Conservation (phyloP, 2,329 filamentous ascomycete species). For the Pseudogymnoascus sp. region DNA sequence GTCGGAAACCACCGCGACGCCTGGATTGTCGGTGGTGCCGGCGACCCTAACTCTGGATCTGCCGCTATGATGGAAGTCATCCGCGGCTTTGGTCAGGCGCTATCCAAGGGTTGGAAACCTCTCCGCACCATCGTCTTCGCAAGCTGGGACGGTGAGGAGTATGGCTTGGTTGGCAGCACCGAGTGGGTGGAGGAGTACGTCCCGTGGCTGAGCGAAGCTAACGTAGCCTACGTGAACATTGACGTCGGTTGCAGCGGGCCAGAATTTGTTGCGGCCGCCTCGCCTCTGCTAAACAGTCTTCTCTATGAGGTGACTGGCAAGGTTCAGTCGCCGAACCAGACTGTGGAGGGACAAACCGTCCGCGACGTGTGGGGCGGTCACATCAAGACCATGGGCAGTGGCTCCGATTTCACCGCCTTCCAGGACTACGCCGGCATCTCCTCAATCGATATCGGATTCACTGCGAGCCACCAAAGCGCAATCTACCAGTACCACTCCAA, state of each 20-base stretch:
- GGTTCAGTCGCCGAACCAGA: slow-evolving; percentile 36
- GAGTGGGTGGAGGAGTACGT: slow-evolving; percentile 83
- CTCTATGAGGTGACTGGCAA: slow-evolving; percentile 47
- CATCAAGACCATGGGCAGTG: slow-evolving; percentile 52
- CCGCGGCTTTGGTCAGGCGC: slow-evolving; percentile 62
- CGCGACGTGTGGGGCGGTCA: slow-evolving; percentile 42
- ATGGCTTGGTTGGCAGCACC: slow-evolving; percentile 69
- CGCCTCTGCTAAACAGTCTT: slow-evolving; percentile 55
- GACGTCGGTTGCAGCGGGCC: slow-evolving; percentile 61
- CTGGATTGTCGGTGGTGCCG: slow-evolving; percentile 79
- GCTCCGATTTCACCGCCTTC: slow-evolving; percentile 61
- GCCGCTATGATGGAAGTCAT: slow-evolving; percentile 73
- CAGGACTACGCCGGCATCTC: slow-evolving; percentile 45
- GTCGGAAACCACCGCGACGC: slow-evolving; percentile 90
- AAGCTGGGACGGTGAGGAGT: slow-evolving; percentile 66
- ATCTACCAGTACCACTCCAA: slow-evolving; percentile 76
- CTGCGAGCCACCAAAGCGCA: slow-evolving; percentile 32
- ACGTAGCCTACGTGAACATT: slow-evolving; percentile 70
- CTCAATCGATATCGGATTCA: slow-evolving; percentile 51
- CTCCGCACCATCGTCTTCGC: slow-evolving; percentile 86
- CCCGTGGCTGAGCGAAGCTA: slow-evolving; percentile 62
- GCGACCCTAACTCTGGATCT: slow-evolving; percentile 75
- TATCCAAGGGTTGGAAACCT: slow-evolving; percentile 71
- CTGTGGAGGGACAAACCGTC: slow-evolving; percentile 31
- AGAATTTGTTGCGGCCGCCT: slow-evolving; percentile 45